Conservation (phyloP, 108 stramenopile species). For the Skeletonema marinoi region DNA sequence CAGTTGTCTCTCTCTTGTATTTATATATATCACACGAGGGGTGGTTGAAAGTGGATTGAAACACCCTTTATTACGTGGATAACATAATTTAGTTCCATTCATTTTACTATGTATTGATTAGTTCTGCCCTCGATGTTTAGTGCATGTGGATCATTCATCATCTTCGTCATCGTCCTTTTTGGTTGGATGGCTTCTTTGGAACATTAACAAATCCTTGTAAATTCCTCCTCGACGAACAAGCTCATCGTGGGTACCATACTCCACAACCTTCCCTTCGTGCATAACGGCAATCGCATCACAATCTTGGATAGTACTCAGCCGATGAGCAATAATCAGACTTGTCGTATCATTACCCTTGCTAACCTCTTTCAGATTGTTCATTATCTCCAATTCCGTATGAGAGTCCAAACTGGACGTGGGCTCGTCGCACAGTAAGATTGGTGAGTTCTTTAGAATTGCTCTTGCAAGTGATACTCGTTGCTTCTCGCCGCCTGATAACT, state of each 20-base stretch:
- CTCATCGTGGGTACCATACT: constrained; percentile 68
- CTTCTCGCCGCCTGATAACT: constrained; percentile 94
- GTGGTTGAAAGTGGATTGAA: not conserved
- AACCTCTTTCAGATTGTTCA: constrained; percentile 89
- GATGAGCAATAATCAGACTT: constrained; percentile 74
- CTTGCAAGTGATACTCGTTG: constrained; percentile 94
- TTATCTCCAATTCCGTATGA: constrained; percentile 90
- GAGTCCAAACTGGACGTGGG: constrained; percentile 93
- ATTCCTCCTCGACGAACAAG: not conserved
- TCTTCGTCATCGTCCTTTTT: not conserved
- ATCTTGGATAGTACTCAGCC: constrained; percentile 64
- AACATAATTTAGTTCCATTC: not conserved
- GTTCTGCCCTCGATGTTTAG: not conserved
- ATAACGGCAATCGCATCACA: constrained; percentile 69
- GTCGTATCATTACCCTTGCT: constrained; percentile 64
- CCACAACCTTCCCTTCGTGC: constrained; percentile 56
- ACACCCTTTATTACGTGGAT: not conserved
- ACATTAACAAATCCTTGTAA: not conserved
- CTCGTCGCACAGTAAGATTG: constrained; percentile 79
- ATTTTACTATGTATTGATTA: not conserved
- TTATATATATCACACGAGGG: not conserved
- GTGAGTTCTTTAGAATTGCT: constrained; percentile 63
- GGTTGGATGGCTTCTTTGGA: not conserved
- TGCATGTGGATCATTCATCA: not conserved
- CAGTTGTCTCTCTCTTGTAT: not conserved